Evolutionary conservation across 2,329 filamentous ascomycete genomes (phyloP).

Genomic region (Capronia coronata): DNA sequence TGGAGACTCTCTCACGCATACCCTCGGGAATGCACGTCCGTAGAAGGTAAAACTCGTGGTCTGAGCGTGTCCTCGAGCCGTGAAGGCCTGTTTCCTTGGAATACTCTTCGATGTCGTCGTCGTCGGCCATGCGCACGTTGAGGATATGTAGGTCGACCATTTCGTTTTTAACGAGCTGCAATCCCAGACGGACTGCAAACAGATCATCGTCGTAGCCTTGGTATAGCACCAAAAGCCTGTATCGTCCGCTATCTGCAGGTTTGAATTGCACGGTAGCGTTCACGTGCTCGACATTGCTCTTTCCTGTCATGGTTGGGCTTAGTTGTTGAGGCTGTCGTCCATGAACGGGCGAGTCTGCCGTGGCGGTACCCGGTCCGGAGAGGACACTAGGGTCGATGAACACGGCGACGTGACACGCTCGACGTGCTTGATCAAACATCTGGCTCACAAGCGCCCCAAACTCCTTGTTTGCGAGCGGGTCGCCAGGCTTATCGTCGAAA

Average conservation of each 20-base stretch:
- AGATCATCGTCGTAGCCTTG: constrained; percentile 78
- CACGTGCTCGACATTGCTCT: constrained; percentile 45
- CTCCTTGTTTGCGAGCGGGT: constrained; percentile 44
- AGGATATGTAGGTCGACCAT: constrained; percentile 47
- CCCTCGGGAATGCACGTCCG: constrained; percentile 3
- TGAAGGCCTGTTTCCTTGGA: constrained; percentile 1
- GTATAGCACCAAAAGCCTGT: constrained; percentile 74
- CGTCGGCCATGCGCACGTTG: not conserved
- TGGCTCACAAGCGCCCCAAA: constrained; percentile 45
- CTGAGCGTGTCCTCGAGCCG: not conserved
- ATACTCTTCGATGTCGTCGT: constrained; percentile 3
- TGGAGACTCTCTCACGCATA: constrained; percentile 6
- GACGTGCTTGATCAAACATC: constrained; percentile 53
- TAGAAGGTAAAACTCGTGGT: constrained; percentile 16
- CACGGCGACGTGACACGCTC: constrained; percentile 63
- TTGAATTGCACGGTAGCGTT: constrained; percentile 22
- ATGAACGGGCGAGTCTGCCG: constrained; percentile 20
- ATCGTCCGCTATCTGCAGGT: constrained; percentile 43
- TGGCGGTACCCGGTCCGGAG: not conserved
- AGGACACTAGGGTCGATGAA: constrained; percentile 57
- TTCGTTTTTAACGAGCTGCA: constrained; percentile 75
- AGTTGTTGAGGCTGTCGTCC: constrained; percentile 37
- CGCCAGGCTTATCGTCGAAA: constrained; percentile 32
- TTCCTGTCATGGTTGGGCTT: constrained; percentile 46
- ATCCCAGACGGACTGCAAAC: constrained; percentile 68